Evolutionary conservation across 75 land plant species (phyloP), one percentile per base, ranked within the genome.

Genomic region (Pinus taeda): DNA sequence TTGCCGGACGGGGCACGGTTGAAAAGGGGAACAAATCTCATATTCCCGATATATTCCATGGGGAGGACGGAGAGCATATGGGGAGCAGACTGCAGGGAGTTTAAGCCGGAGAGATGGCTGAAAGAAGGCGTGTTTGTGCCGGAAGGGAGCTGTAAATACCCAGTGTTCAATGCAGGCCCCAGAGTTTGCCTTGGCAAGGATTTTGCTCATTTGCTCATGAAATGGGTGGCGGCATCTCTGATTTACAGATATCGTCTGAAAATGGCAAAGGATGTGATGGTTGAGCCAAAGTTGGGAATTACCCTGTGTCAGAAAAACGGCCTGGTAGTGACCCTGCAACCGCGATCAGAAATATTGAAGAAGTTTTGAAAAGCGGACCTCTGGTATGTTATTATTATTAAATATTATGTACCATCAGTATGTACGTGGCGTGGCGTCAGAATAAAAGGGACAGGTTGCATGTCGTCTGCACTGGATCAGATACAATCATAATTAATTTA

Each of bases 21-120:
- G 65, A 75, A 78, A 78, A 89, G 82, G 73, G 91, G 84, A 3
- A 75, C 86, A 26, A 58, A 86, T 37, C 81, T 91, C 1, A 42
- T 87, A 36, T 88, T 84, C 84, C 75, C 55, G 37, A 84, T 88
- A 12, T 91, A 82, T 71, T 80, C 94, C 1, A 91, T 91, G 92
- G 94, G 77, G 30, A 76, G 96, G 57, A 87, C 86, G 87, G 87
- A 89, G 82, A 61, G 81, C 36, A 84, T 93, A 36, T 93, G 96
- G 96, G 94, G 96, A 30, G 66, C 70, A 55, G 94, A 93, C 59
- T 89, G 92, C 83, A n/a, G 22, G 33, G 79, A 83, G 58, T 89
- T 78, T 77, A 75, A 71, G 57, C 91, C 91, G 13, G 89, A 89
- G 81, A 56, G 91, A 42, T 89, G 91, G 91, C 67, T 89, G 15